Evolutionary conservation across 192 early-diverging fungal genomes (phyloP), one percentile per base, ranked within the genome.

Genomic region (Coemansia sp.): DNA sequence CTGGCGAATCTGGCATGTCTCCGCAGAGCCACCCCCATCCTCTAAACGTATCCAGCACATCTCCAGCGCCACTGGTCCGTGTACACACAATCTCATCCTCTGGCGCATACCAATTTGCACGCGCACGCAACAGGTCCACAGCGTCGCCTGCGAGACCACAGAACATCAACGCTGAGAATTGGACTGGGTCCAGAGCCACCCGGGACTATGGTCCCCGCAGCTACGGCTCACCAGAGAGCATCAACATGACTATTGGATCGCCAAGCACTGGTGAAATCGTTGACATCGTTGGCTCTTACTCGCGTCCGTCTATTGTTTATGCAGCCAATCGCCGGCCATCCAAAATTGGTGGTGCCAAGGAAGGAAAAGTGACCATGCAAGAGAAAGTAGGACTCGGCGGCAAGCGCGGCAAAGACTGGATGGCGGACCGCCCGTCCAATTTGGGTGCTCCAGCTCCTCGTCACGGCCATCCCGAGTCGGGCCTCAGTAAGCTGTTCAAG

Each of bases 381-480:
- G 58, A 37, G 22, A 55, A 54, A 25, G 25, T 50, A 16, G 75
- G 75, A 3, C n/a, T 77, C 22, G 75, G 75, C 10, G 75, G 75
- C 6, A 68, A 47, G 12, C 27, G 35, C 50, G 75, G 75, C 14
- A 77, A 77, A 47, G 62, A 59, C 27, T 78, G 70, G 75, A 78
- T 78, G 75, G 69, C 75, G 10, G 75, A 72, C 54, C 49, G 70
- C n/a, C 75, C 75, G n/a, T 78, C 75, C 12, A 55, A 55, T 16
- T 57, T 78, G 3, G 75, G 75, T 14, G 62, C 62, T 4, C 37
- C 75, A 3, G 75, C 65, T 22, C 52, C 61, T 21, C 70, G 58
- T 9, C 29, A 56, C 63, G 9, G 27, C n/a, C 75, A 71, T 50
- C 66, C 75, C 17, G 59, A 72, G 25, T 69, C 66, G 7, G 70